Base-by-base conservation (phyloP, 78 protist species). In the Dictyostelium capitatum region DNA sequence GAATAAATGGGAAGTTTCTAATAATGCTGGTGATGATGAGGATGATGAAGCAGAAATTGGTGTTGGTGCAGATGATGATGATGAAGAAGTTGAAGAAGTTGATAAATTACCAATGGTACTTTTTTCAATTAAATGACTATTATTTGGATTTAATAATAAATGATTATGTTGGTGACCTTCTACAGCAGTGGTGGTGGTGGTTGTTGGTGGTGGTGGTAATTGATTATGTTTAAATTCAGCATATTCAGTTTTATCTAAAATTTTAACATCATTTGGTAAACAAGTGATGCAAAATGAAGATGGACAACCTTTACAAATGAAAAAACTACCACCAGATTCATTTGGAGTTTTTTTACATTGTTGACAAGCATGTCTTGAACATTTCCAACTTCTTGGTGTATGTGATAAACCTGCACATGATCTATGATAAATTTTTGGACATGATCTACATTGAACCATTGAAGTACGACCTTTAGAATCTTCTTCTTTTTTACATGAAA, bases 341-440 rank as follows among this genome's bases (percentile, higher is more conserved):
- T 87, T 87, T 46, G 93, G 84, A 19, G 93, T 46, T 59, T 87
- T 87, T 65, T 70, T 74, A 54, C 93, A 87, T 43, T 41, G 53
- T 41, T 28, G 51, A 15, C 93, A 87, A 12, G 81, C 69, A 37
- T 87, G 93, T 47, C 93, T 64, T 17, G 78, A 57, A 65, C 93
- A 87, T 62, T 87, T 87, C 93, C 93, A 87, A 43, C 84, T 77
- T 48, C 93, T 41, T 41, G 93, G 93, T 10, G 93, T 87, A 32
- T 77, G 83, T 3, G 83, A n/a, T 3, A 87, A 72, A 28, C 84
- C 85, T 4, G 84, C 93, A 64, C 93, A 87, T 59, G 93, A 77
- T 11, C 93, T 4, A 77, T 87, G 93, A n/a, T 77, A 87, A 10
- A 77, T 64, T 50, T 78, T 77, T 43, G 93, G 93, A 78, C 93